These are phyloP conservation scores for Fraxinus baroniana DNA, from an alignment of 305 asterid species.

Conservation along the genomic window DNA sequence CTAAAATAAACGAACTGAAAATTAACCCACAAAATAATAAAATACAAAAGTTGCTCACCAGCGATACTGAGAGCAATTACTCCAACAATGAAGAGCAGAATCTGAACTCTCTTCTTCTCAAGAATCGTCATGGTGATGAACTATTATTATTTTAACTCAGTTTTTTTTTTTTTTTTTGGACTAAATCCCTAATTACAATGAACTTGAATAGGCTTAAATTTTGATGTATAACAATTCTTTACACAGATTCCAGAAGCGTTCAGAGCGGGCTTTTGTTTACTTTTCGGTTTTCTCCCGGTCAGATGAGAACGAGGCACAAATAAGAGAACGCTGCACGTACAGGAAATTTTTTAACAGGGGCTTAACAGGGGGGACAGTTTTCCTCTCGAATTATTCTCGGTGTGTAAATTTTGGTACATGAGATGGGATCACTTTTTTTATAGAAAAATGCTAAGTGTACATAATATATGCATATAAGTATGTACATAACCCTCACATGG, in stretches of 20 bases:
- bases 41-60: slow-evolving; percentile 40
- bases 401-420: too few species aligned
- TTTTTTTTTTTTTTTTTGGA: not conserved
- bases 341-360: too few species aligned
- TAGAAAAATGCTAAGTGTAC: too few species aligned
- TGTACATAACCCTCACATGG: too few species aligned
- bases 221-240: not conserved
- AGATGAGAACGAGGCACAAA: not conserved
- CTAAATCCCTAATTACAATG: not conserved
- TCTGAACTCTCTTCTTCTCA: slow-evolving; percentile 65
- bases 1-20: not conserved
- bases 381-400: too few species aligned
- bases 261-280: slow-evolving; percentile 4
- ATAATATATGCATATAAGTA: too few species aligned
- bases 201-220: not conserved
- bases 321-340: too few species aligned
- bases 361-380: too few species aligned
- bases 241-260: not conserved
- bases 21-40: not conserved
- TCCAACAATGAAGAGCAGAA: slow-evolving; percentile 57
- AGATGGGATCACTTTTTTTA: too few species aligned
- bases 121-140: slow-evolving; percentile 36
- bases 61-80: slow-evolving; percentile 63
- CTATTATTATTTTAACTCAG: not conserved
- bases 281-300: not conserved